Evolutionary conservation across 2,329 filamentous ascomycete species (phyloP).

Genomic region (Neophaeococcomyces aloes): DNA sequence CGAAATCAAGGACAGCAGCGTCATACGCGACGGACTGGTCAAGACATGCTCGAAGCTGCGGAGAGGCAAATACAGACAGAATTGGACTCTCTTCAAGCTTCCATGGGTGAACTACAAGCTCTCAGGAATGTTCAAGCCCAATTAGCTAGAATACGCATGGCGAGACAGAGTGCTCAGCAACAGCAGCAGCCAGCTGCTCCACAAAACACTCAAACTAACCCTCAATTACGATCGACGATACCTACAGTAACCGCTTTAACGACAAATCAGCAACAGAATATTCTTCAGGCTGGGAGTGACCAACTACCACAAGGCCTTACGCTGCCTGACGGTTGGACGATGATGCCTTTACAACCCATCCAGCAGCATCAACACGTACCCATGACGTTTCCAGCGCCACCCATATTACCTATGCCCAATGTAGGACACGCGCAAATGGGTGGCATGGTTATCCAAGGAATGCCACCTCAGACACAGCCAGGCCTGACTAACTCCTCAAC

Average conservation of each 20-base stretch:
- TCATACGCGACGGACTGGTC: constrained; percentile 30
- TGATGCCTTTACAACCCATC: constrained; percentile 36
- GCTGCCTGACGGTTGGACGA: constrained; percentile 44
- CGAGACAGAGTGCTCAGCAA: constrained; percentile 6
- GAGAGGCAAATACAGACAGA: constrained; percentile 61
- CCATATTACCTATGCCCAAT: background rate
- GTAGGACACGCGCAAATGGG: background rate
- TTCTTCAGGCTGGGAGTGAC: constrained; percentile 34
- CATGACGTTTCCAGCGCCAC: background rate
- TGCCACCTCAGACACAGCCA: too few relatives aligned
- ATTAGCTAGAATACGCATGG: constrained; percentile 51
- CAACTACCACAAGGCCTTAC: constrained; percentile 41
- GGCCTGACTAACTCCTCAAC: too few relatives aligned
- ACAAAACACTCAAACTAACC: constrained; percentile 10
- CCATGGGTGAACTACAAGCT: constrained; percentile 57
- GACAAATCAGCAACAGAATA: constrained; percentile 23
- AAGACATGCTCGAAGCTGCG: constrained; percentile 53
- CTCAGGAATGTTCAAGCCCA: constrained; percentile 59
- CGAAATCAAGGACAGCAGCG: constrained; percentile 17
- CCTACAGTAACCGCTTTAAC: constrained; percentile 11
- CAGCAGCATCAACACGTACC: constrained; percentile 9
- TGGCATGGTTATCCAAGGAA: too few relatives aligned
- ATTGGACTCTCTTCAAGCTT: constrained; percentile 50
- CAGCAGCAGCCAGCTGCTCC: constrained; percentile 6
- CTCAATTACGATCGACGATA: constrained; percentile 11